Conservation (phyloP, 108 stramenopile genomes). For the Stephanodiscus minutulus region DNA sequence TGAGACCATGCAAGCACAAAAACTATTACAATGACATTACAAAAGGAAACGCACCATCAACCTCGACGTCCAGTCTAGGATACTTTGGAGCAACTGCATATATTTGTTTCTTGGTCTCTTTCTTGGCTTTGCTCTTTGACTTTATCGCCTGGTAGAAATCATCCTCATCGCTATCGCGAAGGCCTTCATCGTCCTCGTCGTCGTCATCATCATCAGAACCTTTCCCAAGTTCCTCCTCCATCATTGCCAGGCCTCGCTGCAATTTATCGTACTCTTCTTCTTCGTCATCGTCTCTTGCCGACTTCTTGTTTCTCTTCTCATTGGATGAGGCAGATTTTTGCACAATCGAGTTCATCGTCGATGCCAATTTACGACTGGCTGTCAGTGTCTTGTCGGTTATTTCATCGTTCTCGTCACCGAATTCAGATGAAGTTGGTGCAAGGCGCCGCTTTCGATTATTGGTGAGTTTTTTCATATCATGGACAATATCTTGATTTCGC, state of each 20-base stretch:
- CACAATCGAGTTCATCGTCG: constrained; percentile 73
- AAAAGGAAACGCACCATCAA: constrained; percentile 66
- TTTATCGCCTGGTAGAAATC: constrained; percentile 68
- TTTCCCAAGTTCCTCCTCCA: constrained; percentile 78
- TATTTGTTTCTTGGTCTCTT: constrained; percentile 60
- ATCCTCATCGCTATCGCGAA: constrained; percentile 57
- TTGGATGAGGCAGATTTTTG: constrained; percentile 57
- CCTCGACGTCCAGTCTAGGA: constrained; percentile 64
- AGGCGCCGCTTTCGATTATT: constrained; percentile 18
- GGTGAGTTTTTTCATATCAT: constrained; percentile 9
- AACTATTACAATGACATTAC: neutral
- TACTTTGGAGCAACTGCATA: constrained; percentile 87
- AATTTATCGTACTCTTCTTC: constrained; percentile 64
- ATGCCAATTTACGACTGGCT: constrained; percentile 57
- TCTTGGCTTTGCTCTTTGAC: constrained; percentile 59
- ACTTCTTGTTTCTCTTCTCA: constrained; percentile 31
- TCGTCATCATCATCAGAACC: constrained; percentile 46
- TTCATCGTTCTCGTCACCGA: constrained; percentile 66
- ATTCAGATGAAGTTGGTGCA: constrained; percentile 38
- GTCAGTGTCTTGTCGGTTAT: constrained; percentile 40
- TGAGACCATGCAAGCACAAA: neutral
- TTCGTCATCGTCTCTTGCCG: constrained; percentile 39
- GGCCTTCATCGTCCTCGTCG: constrained; percentile 51
- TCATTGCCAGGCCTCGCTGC: constrained; percentile 70
- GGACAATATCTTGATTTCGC: constrained; percentile 62